Evolutionary conservation across 257 asterid genomes (phyloP), one percentile per base, ranked within the genome.

Genomic region (Datura wrightii): DNA sequence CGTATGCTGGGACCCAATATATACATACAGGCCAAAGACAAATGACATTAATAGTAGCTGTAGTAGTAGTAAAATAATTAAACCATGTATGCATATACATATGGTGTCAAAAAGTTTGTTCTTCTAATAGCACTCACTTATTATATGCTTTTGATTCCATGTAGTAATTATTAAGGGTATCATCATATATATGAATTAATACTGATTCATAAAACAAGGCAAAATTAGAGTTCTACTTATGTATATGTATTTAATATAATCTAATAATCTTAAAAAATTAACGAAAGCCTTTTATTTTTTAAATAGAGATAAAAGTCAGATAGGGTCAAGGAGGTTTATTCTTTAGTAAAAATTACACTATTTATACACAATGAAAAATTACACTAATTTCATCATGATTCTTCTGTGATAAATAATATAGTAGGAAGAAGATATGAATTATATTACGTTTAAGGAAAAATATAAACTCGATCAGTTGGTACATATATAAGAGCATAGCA

Each of bases 1-100:
- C 69, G 15, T 46, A 69, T 41, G 58, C 72, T 79, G 86, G 85
- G 88, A 52, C 83, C 60, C 78, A 18, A 34, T 42, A 24, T 24
- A 24, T 24, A 24, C 31, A 24, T 24, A 52, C 0, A 31, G 63
- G 46, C 16, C 65, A 78, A 78, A 34, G 34, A 78, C 82, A 78
- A 76, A 76, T 78, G 42, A 36, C 48, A 52, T 78, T 78, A 78
- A 78, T 78, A 78, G 82, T 65, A 34, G 72, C 52, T 31, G 65
- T 78, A 78, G 82, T 65, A 34, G 72, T 78, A 52, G 65, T 5
- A 31, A 78, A 76, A 52, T 31, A 34, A 69, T 69, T 69, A 31
- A 52, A 48, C 62, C 10, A 11, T 8, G 11, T 13, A 24, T 24
- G 31, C 31, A 70, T 41, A 3, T 5, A 8, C 6, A 72, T 44